Base-by-base conservation (phyloP, 2,329 filamentous ascomycete species). In the Dichotomopilus funicola region DNA sequence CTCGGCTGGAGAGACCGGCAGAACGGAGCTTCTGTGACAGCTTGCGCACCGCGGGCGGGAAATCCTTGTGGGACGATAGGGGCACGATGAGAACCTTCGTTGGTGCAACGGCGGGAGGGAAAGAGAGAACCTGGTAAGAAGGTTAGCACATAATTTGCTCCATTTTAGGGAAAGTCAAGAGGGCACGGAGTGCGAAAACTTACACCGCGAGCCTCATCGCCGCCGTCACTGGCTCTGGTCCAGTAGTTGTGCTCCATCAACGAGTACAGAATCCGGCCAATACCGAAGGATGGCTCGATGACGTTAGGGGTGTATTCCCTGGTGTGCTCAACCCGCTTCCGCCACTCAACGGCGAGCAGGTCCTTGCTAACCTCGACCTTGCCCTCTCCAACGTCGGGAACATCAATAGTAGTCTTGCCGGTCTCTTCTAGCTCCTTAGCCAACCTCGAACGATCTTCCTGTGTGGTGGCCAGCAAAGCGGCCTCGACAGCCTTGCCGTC, bases 281-380 rank as follows among this genome's bases (percentile, higher is more conserved):
- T 95, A 78, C 92, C 92, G 66, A 97, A 99, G 0, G 92, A 97
- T 1, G 92, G 94, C 76, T 99, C 94, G 64, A 97, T 95, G 48
- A 95, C 91, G 68, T 96, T 96, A 58, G 92, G 92, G 0, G 87
- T 95, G 75, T 89, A 99, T 71, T 96, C 91, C 65, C 94, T 83
- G 56, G 86, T 83, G 69, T 95, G 87, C 72, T 96, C 89, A 4
- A 85, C 81, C 60, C 90, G 80, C 64, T 87, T 95, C 64, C 86
- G 83, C 75, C 88, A 91, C 75, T 91, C 88, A 64, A 97, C 90
- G 56, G 78, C 82, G 68, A 99, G 78, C 49, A 95, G 79, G 59
- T 96, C 90, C 68, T 86, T 86, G 65, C 80, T 78, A 51, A 97
- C 76, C 69, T 92, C 85, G 31, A 90, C 89, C 72, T 87, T 90